Conservation (phyloP, 176 grass and related monocot genomes). For the Alopecurus myosuroides region DNA sequence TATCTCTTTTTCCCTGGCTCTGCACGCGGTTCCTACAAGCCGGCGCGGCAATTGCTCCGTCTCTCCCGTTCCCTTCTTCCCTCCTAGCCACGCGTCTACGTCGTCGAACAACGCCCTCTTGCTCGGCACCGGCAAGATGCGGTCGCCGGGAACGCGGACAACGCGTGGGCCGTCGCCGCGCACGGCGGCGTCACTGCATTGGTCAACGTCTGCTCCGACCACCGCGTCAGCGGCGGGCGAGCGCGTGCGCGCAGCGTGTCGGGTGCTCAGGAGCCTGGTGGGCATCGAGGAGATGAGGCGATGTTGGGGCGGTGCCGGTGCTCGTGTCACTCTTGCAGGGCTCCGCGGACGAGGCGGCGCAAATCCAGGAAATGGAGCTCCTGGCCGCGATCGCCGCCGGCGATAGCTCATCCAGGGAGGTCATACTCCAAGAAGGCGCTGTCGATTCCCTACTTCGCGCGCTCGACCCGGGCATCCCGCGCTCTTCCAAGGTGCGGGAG, state of each 20-base stretch:
- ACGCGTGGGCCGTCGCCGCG: conserved; percentile 86
- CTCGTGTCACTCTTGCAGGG: conserved; percentile 45
- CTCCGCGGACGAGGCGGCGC: conserved; percentile 39
- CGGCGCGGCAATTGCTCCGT: no score
- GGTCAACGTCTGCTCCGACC: conserved; percentile 52
- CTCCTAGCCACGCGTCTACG: no score
- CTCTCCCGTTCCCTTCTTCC: no score
- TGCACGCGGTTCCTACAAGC: no score
- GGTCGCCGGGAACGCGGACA: conserved; percentile 87
- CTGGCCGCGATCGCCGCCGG: conserved; percentile 41
- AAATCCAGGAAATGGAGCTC: conserved; percentile 69
- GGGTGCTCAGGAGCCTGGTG: conserved; percentile 67
- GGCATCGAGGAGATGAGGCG: conserved; percentile 70
- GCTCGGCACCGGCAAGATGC: no score
- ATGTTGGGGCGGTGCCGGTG: conserved; percentile 48
- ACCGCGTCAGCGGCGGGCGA: conserved; percentile 19
- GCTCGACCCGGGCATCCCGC: conserved; percentile 35
- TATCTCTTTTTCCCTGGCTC: no score
- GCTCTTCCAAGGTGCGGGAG: conserved; percentile 68
- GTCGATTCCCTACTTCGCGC: conserved; percentile 43
- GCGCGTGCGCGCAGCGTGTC: conserved; percentile 46
- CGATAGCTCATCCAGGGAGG: conserved; percentile 17
- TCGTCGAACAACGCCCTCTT: no score
- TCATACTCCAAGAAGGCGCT: conserved; percentile 31
- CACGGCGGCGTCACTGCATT: conserved; percentile 74